Evolutionary conservation across 192 early-diverging fungal genomes (phyloP).

Genomic region (Phlyctochytrium planicorne): DNA sequence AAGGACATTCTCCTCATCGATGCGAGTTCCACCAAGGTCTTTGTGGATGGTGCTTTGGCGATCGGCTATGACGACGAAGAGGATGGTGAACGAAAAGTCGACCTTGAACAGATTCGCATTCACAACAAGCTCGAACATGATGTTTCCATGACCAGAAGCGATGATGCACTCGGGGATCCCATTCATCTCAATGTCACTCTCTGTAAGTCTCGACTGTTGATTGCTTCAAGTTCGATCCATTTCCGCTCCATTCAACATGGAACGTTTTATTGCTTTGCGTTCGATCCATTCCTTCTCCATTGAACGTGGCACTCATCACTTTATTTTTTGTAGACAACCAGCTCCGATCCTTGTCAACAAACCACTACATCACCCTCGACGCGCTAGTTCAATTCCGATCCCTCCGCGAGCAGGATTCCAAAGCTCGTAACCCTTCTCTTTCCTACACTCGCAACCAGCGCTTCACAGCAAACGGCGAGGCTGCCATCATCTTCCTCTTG

Average conservation of each 20-base stretch:
- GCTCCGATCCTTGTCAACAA: neutral
- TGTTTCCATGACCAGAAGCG: slow-evolving; percentile 29
- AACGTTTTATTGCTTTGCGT: too few relatives aligned
- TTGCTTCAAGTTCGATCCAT: too few relatives aligned
- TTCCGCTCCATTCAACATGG: too few relatives aligned
- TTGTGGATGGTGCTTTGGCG: neutral
- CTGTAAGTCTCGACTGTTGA: neutral
- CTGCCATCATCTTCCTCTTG: neutral
- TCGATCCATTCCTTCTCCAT: too few relatives aligned
- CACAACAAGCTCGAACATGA: slow-evolving; percentile 35
- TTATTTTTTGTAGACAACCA: neutral
- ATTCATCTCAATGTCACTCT: slow-evolving; percentile 6
- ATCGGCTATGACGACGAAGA: slow-evolving; percentile 1
- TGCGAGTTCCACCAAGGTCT: neutral
- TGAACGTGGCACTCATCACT: too few relatives aligned
- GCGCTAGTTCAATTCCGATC: neutral
- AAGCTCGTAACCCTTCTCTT: neutral
- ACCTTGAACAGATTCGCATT: neutral
- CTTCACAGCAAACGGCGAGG: neutral
- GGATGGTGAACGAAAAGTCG: neutral
- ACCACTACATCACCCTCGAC: neutral
- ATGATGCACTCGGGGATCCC: slow-evolving; percentile 31
- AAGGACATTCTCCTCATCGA: neutral
- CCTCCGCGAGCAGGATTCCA: neutral
- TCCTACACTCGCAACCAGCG: neutral